phyloP scores from a whole-genome alignment of 768 basidiomycete genomes.

The Cystofilobasidium ferigula region DNA sequence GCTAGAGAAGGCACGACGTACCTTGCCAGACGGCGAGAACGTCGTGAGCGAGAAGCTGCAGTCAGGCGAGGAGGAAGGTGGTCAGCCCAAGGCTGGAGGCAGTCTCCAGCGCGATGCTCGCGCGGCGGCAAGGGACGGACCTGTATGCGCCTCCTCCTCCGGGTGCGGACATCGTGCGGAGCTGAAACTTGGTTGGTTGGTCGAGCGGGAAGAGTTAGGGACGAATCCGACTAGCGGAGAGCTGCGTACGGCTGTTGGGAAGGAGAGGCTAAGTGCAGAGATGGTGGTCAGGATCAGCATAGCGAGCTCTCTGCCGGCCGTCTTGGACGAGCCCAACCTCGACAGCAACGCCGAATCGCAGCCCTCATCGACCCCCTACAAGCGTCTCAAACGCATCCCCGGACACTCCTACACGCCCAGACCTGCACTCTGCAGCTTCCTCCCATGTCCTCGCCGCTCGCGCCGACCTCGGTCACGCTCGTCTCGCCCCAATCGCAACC shows the following conservation, averaged over 20 bases:
- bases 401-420: not conserved
- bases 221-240: not conserved
- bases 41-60: constrained; percentile 93
- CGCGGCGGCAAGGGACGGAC: constrained; percentile 26
- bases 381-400: not conserved
- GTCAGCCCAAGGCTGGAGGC: not conserved
- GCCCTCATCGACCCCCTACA: no score
- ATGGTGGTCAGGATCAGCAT: not conserved
- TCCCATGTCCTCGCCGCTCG: not conserved
- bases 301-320: not conserved
- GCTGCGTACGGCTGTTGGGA: not conserved
- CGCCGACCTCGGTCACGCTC: constrained; percentile 9
- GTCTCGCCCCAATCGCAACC: constrained; percentile 15
- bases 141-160: constrained; percentile 41
- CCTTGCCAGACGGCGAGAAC: constrained; percentile 93
- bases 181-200: not conserved
- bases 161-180: constrained; percentile 33
- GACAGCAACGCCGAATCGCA: not conserved
- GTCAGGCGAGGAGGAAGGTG: not conserved
- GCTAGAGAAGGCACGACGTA: not conserved
- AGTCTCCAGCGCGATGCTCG: not conserved
- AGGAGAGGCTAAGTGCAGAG: not conserved
- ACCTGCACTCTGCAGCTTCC: not conserved
- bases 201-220: not conserved
- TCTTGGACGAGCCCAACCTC: not conserved